These are phyloP conservation scores for Carex cristatella DNA, from an alignment of 176 grass and related monocot genomes.

Conservation along the genomic window DNA sequence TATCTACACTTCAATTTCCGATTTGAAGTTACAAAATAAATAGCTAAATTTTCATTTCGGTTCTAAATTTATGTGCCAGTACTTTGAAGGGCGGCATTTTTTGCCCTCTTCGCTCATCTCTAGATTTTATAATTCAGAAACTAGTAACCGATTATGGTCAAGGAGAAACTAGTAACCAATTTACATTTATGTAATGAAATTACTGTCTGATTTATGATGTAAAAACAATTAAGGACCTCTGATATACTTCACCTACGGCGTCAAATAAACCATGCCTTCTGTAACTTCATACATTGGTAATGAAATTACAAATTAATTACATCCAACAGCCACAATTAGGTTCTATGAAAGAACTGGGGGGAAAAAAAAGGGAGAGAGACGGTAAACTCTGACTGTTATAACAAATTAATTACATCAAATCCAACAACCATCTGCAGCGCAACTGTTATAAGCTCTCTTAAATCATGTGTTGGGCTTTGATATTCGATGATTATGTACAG, in stretches of 20 bases:
- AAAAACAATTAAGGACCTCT: neutral
- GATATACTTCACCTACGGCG: neutral
- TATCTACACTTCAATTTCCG: too few relatives aligned
- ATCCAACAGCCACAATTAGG: neutral
- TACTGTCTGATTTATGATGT: neutral
- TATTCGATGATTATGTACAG: slow-evolving; percentile 3
- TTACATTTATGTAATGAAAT: too few relatives aligned
- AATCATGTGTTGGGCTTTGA: neutral
- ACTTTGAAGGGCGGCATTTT: too few relatives aligned
- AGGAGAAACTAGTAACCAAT: too few relatives aligned
- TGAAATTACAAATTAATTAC: neutral
- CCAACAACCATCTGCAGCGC: neutral
- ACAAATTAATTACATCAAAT: slow-evolving; percentile 24
- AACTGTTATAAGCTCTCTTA: neutral
- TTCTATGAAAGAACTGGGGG: neutral
- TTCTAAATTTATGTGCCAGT: too few relatives aligned
- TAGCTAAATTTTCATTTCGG: too few relatives aligned
- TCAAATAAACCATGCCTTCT: neutral
- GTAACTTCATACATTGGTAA: neutral
- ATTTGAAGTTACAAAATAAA: too few relatives aligned
- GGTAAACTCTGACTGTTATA: neutral
- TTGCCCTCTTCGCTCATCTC: too few relatives aligned
- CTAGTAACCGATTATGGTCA: too few relatives aligned
- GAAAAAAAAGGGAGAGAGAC: neutral
- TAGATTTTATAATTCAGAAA: too few relatives aligned